Evolutionary conservation across 495 filamentous ascomycete species (phyloP).

Genomic region (Melanomma pulvis-pyrius): DNA sequence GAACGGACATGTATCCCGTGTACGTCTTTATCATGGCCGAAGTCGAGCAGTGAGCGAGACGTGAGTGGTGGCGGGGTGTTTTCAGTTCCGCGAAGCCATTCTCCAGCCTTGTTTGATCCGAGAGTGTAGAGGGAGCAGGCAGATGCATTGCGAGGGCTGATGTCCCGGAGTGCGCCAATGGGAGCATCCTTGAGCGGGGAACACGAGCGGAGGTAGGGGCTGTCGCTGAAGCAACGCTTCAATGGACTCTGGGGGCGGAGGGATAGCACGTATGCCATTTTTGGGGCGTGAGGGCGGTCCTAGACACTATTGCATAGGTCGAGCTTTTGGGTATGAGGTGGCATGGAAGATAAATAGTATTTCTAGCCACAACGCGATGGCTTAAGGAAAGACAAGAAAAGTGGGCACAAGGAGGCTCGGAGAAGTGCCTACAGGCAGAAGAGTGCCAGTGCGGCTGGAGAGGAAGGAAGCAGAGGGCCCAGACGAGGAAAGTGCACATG

Average conservation of each 20-base stretch:
- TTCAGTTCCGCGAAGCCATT: conserved; percentile 29
- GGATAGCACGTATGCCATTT: conserved; percentile 42
- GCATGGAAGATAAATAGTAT: conserved; percentile 39
- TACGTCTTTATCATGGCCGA: background rate
- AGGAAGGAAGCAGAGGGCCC: conserved; percentile 5
- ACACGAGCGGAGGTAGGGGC: conserved; percentile 33
- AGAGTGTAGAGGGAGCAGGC: conserved; percentile 34
- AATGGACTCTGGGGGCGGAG: conserved; percentile 40
- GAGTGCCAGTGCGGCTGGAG: background rate
- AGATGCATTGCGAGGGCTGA: conserved; percentile 32
- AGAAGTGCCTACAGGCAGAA: conserved; percentile 5
- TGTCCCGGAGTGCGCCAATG: conserved; percentile 17
- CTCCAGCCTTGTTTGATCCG: conserved; percentile 12
- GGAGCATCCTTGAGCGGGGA: conserved; percentile 29
- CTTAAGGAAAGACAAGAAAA: conserved; percentile 29
- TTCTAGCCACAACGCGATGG: conserved; percentile 4
- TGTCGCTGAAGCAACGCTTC: conserved; percentile 42
- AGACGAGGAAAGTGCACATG: conserved; percentile 16
- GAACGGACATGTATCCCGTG: background rate
- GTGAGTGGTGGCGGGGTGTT: conserved; percentile 33
- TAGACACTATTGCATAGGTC: conserved; percentile 23
- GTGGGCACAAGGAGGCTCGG: background rate
- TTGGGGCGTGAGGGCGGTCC: background rate
- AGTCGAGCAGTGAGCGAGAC: conserved; percentile 25
- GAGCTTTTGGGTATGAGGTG: conserved; percentile 9